These are phyloP conservation scores for Paraphoma chrysanthemicola DNA, from an alignment of 2,329 filamentous ascomycete genomes.

Conservation along the genomic window DNA sequence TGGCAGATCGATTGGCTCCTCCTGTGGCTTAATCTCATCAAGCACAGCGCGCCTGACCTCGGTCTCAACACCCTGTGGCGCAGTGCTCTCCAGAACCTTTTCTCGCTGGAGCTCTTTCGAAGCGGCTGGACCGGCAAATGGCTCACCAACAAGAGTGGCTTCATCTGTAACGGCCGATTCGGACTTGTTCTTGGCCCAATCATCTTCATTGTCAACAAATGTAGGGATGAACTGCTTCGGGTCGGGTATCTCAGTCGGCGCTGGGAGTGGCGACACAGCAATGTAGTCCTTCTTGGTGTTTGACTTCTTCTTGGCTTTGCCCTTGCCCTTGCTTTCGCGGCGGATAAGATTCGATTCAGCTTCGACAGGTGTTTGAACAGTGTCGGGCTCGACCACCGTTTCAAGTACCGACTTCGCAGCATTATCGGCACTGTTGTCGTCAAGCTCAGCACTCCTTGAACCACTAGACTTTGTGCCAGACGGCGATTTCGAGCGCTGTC, in stretches of 20 bases:
- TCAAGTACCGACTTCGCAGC: not conserved
- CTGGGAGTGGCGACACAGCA: slow-evolving; percentile 3
- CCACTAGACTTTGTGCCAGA: not conserved
- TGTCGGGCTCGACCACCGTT: not conserved
- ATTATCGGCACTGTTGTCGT: not conserved
- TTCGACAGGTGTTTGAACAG: not conserved
- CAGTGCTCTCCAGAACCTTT: slow-evolving; percentile 38
- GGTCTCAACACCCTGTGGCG: slow-evolving; percentile 16
- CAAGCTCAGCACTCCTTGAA: not conserved
- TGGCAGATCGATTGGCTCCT: not conserved
- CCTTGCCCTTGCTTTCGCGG: slow-evolving; percentile 17
- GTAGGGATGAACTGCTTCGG: slow-evolving; percentile 27
- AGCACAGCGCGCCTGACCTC: slow-evolving; percentile 22
- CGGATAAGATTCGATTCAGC: slow-evolving; percentile 10
- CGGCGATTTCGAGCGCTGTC: slow-evolving; percentile 23
- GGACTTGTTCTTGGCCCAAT: slow-evolving; percentile 34
- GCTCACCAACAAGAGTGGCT: slow-evolving; percentile 41
- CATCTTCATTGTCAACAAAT: slow-evolving; percentile 40
- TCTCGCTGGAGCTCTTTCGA: slow-evolving; percentile 30
- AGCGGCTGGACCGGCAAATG: slow-evolving; percentile 12
- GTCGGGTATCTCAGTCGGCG: slow-evolving; percentile 7
- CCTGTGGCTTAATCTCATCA: not conserved
- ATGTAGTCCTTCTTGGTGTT: slow-evolving; percentile 40
- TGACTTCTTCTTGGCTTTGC: slow-evolving; percentile 35
- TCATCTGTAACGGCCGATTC: slow-evolving; percentile 38